Base-by-base conservation (phyloP, 75 land plant genomes). In the Selaginella moellendorffii region DNA sequence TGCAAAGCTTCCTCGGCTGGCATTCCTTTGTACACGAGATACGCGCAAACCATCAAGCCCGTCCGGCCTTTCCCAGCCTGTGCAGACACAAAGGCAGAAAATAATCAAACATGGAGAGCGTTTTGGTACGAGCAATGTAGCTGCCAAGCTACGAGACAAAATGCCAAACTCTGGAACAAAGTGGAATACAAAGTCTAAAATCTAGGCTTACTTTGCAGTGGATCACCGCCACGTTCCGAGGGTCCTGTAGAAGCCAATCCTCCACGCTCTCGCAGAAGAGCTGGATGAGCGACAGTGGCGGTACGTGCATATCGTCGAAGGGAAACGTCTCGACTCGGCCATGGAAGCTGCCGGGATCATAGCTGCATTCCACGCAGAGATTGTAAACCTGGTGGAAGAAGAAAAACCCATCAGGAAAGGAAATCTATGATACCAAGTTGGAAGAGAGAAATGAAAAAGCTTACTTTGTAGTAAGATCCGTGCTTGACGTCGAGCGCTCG, bases 31-130 rank as follows among this genome's bases (percentile, higher is more conserved):
- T 84, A 84, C 63, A 81, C 82, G 24, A 84, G 71, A 54, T 84
- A 84, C 29, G 82, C 74, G 65, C 82, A 81, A 9, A 84, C 87
- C 87, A 81, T 84, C 72, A 84, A 84, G 30, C 87, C 87, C 54
- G 87, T 84, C 36, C 87, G 67, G 54, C 87, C 84, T 77, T 84
- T 84, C 31, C 87, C 87, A 26, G 87, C 87, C 87, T 84, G 76
- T 22, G 51, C 29, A 27, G 25, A 28, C 27, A 19, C n/a, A 23
- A 1, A 12, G 27, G 28, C n/a, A n/a, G n/a, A n/a, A n/a, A n/a
- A n/a, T n/a, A n/a, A n/a, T n/a, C n/a, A n/a, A n/a, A n/a, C n/a
- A n/a, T n/a, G n/a, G n/a, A n/a, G n/a, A n/a, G n/a, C n/a, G n/a
- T n/a, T n/a, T n/a, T n/a, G n/a, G n/a, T n/a, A n/a, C n/a, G n/a